Percentiles rank a stretch among this genome's conserved stretches.
Conservation (phyloP, 768 basidiomycete species). For the Tulasnella sp. region DNA sequence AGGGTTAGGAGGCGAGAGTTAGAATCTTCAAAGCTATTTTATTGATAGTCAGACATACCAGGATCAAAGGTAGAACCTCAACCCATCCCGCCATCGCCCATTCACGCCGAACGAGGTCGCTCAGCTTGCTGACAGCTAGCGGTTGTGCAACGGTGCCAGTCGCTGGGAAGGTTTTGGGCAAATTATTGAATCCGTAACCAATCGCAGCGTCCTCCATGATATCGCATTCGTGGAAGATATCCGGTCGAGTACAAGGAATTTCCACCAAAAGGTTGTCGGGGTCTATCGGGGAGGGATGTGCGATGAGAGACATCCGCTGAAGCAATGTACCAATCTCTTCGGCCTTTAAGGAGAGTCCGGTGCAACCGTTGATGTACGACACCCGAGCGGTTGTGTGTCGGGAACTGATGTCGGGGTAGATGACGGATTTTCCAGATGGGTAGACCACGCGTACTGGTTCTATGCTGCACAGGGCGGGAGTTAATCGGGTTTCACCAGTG, state of each 20-base stretch:
- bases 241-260: constrained; percentile 91
- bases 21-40: neutral
- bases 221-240: constrained; percentile 96
- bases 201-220: constrained; percentile 97
- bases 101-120: constrained; percentile 76
- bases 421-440: constrained; percentile 59
- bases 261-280: constrained; percentile 60
- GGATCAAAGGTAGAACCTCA: constrained; percentile 86
- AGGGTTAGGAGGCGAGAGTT: no score
- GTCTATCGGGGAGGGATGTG: constrained; percentile 40
- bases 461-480: constrained; percentile 40
- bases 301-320: constrained; percentile 67
- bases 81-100: constrained; percentile 96
- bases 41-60: constrained; percentile 43
- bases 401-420: constrained; percentile 73
- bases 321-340: constrained; percentile 61
- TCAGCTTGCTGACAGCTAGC: constrained; percentile 76
- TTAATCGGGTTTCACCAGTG: neutral
- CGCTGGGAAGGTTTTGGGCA: constrained; percentile 81
- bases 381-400: constrained; percentile 61
- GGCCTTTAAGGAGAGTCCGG: constrained; percentile 63
- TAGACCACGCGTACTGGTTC: constrained; percentile 83
- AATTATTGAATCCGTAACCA: constrained; percentile 95
- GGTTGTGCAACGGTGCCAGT: constrained; percentile 95
- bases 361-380: constrained; percentile 93